Base-by-base conservation (phyloP, 2,329 filamentous ascomycete genomes). In the Calonectria leucothoes region DNA sequence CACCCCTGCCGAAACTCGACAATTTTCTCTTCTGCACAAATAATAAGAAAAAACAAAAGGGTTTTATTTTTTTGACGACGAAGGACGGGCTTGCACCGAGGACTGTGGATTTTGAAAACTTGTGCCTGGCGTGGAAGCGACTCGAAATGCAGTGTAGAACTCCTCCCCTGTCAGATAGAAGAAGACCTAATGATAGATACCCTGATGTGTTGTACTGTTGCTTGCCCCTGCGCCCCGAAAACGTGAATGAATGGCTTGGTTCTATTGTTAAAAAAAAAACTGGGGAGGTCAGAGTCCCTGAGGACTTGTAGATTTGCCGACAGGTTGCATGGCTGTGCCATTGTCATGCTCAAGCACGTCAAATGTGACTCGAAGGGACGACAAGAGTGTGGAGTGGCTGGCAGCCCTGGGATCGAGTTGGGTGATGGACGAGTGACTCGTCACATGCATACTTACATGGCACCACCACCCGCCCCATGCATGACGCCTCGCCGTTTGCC, bases 161-260 rank as follows among this genome's bases (percentile, higher is more conserved):
- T 61, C 52, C 64, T 27, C 39, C 69, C 69, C 65, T 68, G 70
- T 72, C 70, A 72, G 70, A 72, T 72, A 72, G 70, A 72, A 69
- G 64, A 64, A 71, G 61, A 29, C 70, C 65, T 72, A 72, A 72
- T 72, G 70, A 72, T 64, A 71, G 70, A 72, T 72, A 72, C 70
- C 70, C 70, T 72, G 65, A 72, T 68, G 70, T 72, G 70, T 72
- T 72, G 70, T 49, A 65, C 31, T 71, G 27, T 39, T 17, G 29
- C 27, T 48, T 35, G 29, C 64, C 57, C 48, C 25, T 31, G 49
- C 25, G 7, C 42, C 25, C 23, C 49, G 35, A 27, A 31, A n/a
- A 48, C 45, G 59, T 31, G 45, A 49, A n/a, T n/a, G n/a, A n/a
- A n/a, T 37, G 39, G 15, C 15, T 39, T 25, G 4, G 5, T 59